Conservation (phyloP, 352 stramenopile genomes). For the Aphanomyces invadans region DNA sequence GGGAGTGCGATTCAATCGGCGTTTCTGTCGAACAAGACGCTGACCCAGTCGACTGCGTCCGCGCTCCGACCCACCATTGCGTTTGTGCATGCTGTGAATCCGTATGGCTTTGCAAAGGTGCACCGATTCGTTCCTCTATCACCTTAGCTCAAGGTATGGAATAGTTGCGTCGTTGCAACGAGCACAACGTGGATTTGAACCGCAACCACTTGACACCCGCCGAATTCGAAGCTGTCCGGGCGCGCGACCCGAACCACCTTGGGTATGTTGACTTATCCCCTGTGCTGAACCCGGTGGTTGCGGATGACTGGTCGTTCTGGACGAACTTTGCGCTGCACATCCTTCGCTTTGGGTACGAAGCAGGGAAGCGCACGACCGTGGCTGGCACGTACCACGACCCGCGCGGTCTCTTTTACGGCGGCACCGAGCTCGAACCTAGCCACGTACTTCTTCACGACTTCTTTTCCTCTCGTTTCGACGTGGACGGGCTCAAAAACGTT, state of each 20-base stretch:
- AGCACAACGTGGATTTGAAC: slow-evolving; percentile 93
- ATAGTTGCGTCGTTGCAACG: slow-evolving; percentile 82
- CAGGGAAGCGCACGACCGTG: slow-evolving; percentile 78
- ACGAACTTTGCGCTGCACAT: slow-evolving; percentile 32
- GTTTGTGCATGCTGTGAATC: slow-evolving; percentile 90
- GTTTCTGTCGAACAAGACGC: slow-evolving; percentile 30
- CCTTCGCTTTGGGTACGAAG: slow-evolving; percentile 33
- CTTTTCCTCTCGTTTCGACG: slow-evolving; percentile 42
- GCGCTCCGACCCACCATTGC: slow-evolving; percentile 86
- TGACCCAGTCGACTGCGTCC: slow-evolving; percentile 6
- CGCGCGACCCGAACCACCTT: slow-evolving; percentile 59
- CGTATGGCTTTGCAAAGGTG: slow-evolving; percentile 82
- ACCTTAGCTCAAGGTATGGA: background rate
- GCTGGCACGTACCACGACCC: slow-evolving; percentile 85
- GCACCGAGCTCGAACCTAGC: slow-evolving; percentile 60
- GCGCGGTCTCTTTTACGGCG: slow-evolving; percentile 81
- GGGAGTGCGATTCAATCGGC: slow-evolving; percentile 72
- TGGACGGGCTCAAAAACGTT: slow-evolving; percentile 34
- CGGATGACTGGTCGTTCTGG: slow-evolving; percentile 43
- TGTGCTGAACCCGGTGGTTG: slow-evolving; percentile 53
- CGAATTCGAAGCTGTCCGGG: slow-evolving; percentile 40
- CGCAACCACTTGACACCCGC: slow-evolving; percentile 74
- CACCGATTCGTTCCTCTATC: background rate
- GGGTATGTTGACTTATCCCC: slow-evolving; percentile 70
- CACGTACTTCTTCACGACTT: slow-evolving; percentile 54